These are phyloP conservation scores for Raphanus hybrid DNA, from an alignment of 441 rosid species.

Conservation along the genomic window DNA sequence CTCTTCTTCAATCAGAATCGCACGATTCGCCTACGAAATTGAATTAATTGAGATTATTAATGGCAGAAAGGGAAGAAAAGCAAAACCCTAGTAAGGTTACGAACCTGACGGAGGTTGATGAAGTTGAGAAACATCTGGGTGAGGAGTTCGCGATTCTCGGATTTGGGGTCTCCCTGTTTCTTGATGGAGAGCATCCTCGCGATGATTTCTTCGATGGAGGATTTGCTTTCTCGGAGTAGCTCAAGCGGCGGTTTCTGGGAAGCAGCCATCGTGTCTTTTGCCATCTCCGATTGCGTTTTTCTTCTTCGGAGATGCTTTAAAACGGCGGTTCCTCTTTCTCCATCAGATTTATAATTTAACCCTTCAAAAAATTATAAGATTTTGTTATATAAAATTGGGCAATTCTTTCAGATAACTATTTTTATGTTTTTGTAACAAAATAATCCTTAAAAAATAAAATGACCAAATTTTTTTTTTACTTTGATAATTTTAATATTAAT, in stretches of 20 bases:
- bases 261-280: conserved; percentile 34
- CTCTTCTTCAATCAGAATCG: conserved; percentile 78
- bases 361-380: background rate
- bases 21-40: conserved; percentile 66
- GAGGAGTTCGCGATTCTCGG: conserved; percentile 72
- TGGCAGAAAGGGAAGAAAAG: conserved; percentile 23
- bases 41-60: background rate
- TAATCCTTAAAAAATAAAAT: too few species aligned
- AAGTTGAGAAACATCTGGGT: conserved; percentile 84
- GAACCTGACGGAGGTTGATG: conserved; percentile 86
- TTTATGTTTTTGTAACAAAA: too few species aligned
- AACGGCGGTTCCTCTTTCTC: background rate
- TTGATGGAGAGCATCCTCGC: conserved; percentile 64
- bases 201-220: conserved; percentile 69
- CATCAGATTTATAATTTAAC: background rate
- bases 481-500: too few species aligned
- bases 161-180: conserved; percentile 54
- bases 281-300: conserved; percentile 42
- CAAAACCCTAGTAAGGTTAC: too few species aligned
- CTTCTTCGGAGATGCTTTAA: conserved; percentile 20
- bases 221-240: conserved; percentile 66
- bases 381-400: too few species aligned
- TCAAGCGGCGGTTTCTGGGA: conserved; percentile 55
- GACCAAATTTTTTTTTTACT: too few species aligned
- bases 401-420: too few species aligned